A percentile compares a stretch with the other conserved stretches of the same genome.
Evolutionary conservation across 352 stramenopile genomes (phyloP).

Genomic region (Phytophthora macrochlamydospora): DNA sequence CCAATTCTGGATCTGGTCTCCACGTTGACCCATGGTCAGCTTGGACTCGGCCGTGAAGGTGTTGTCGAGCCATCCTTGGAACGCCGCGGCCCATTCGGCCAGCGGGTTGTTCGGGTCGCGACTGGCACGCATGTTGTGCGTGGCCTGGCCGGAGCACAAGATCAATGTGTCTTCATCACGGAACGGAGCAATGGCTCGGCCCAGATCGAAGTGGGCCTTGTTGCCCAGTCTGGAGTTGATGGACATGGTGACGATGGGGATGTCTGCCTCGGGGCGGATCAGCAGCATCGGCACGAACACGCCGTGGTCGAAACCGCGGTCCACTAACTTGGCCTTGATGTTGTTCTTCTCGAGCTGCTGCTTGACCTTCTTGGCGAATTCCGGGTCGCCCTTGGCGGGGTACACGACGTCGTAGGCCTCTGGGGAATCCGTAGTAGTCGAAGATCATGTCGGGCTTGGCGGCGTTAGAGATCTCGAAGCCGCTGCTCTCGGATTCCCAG

Average conservation of each 20-base stretch:
- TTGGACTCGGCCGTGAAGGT: slow-evolving; percentile 31
- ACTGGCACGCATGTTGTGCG: slow-evolving; percentile 41
- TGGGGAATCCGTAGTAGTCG: slow-evolving; percentile 92
- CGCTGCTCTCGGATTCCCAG: slow-evolving; percentile 64
- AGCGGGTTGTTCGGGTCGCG: slow-evolving; percentile 19
- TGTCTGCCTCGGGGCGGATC: slow-evolving; percentile 87
- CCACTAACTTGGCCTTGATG: slow-evolving; percentile 49
- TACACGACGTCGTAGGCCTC: slow-evolving; percentile 90
- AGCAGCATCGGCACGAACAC: slow-evolving; percentile 92
- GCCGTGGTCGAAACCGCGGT: slow-evolving; percentile 91
- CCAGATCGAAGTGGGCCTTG: slow-evolving; percentile 56
- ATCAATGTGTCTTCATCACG: slow-evolving; percentile 75
- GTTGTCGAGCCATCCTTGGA: slow-evolving; percentile 44
- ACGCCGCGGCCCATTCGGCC: slow-evolving; percentile 34
- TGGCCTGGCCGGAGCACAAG: slow-evolving; percentile 64
- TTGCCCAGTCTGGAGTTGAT: slow-evolving; percentile 54
- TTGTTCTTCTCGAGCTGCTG: slow-evolving; percentile 50
- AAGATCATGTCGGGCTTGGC: slow-evolving; percentile 72
- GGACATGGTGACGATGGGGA: slow-evolving; percentile 88
- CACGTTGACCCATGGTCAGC: slow-evolving; percentile 29
- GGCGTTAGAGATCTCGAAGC: slow-evolving; percentile 57
- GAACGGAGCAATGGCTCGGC: slow-evolving; percentile 53
- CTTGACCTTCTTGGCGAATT: slow-evolving; percentile 73
- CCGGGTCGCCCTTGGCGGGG: slow-evolving; percentile 68
- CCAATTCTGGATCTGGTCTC: slow-evolving; percentile 47